Evolutionary conservation across 2,329 filamentous ascomycete species (phyloP).

Genomic region (Magnaporthales sp.): DNA sequence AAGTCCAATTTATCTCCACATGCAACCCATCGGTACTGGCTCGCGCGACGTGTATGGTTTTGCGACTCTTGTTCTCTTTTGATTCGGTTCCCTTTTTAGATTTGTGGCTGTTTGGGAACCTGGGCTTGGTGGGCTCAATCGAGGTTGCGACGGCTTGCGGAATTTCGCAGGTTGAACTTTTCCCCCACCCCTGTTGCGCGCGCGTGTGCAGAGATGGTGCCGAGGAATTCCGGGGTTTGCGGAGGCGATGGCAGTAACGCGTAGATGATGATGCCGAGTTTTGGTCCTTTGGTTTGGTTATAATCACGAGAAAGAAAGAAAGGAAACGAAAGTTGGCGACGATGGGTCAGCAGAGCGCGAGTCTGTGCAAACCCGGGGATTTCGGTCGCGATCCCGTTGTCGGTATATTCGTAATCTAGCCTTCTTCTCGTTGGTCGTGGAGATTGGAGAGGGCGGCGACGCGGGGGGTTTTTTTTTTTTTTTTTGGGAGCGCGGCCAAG

Average conservation of each 20-base stretch:
- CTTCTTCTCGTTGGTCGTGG: neutral
- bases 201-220: neutral
- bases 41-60: neutral
- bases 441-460: neutral
- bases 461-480: neutral
- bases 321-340: neutral
- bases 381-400: neutral
- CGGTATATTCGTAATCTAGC: neutral
- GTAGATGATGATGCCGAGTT: neutral
- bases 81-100: neutral
- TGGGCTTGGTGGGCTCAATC: neutral
- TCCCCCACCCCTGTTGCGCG: neutral
- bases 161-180: neutral
- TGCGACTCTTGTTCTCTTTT: neutral
- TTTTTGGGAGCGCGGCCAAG: neutral
- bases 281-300: neutral
- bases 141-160: neutral
- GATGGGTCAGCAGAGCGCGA: neutral
- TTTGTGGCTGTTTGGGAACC: neutral
- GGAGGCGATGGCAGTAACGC: neutral
- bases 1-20: neutral
- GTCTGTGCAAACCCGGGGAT: neutral
- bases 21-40: neutral
- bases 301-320: neutral
- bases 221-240: neutral